Conservation (phyloP, 257 asterid species). For the Nicotiana knightiana region DNA sequence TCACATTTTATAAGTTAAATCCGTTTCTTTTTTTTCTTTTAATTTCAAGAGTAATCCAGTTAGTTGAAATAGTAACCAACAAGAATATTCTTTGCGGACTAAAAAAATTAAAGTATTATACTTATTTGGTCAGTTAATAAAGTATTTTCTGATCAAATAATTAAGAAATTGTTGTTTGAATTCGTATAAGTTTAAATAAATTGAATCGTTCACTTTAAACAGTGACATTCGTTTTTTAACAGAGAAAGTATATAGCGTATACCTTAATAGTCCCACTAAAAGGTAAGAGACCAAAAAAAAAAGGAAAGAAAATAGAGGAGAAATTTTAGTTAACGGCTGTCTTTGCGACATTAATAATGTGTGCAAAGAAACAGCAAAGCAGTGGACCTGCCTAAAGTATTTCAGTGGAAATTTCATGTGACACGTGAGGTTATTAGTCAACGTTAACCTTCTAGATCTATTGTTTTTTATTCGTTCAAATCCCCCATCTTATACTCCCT, state of each 20-base stretch:
- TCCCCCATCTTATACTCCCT: too few species aligned
- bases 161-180: background rate
- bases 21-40: too few species aligned
- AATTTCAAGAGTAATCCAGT: too few species aligned
- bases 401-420: background rate
- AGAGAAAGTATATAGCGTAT: too few species aligned
- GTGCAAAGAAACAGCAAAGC: background rate
- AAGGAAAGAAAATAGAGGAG: background rate
- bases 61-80: too few species aligned
- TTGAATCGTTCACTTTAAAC: background rate
- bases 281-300: too few species aligned
- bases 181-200: background rate
- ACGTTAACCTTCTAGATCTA: background rate
- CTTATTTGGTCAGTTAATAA: constrained; percentile 14
- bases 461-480: background rate
- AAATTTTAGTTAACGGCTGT: background rate
- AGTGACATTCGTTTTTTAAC: too few species aligned
- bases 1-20: too few species aligned
- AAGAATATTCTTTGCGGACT: too few species aligned
- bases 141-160: background rate
- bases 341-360: background rate
- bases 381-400: background rate
- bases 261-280: too few species aligned
- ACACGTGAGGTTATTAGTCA: background rate
- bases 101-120: too few species aligned